Evolutionary conservation across 2,329 filamentous ascomycete species (phyloP), one percentile per base, ranked within the genome.

Genomic region (Exserohilum turcica): DNA sequence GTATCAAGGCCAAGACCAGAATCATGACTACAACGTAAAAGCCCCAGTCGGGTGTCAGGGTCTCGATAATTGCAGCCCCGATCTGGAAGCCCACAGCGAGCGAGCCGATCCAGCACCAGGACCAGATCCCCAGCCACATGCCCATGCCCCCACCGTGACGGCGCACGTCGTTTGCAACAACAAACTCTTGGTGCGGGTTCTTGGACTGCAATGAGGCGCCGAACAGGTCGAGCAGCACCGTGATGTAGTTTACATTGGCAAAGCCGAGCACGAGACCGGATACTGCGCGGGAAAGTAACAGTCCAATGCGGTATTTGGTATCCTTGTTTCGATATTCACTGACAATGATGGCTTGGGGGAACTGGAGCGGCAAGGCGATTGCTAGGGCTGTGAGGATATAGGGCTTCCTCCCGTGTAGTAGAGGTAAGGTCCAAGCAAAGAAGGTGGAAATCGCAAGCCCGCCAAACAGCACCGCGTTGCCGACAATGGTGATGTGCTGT

Each of bases 121-220:
- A 88, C 89, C 70, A 73, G 36, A 73, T 67, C 6, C 71, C 71
- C 5, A 92, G 48, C 90, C 89, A 92, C n/a, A 89, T 77, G 0
- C 90, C 90, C 77, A 92, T 86, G 0, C 90, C 89, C 10, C 89
- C 88, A 6, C 90, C 90, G 65, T 91, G 87, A 35, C 89, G 80
- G 48, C 89, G 83, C 15, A 89, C 83, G 70, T 92, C 89, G 61
- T 84, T 84, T 10, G 81, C 75, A 52, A 87, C 82, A 1, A 88
- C 86, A 16, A 88, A 76, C 65, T 91, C 89, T 73, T 90, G 86
- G 64, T 91, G 88, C 2, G 89, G 88, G 43, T 86, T 85, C 35
- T 80, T 79, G 64, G 86, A 89, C 80, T 90, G 89, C 18, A 92
- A 74, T 0, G 88, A 91, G 3, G 87, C 86, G 0, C 90, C 90